Percentiles rank a stretch among this genome's conserved stretches.
Evolutionary conservation across 2,329 filamentous ascomycete genomes (phyloP).

Genomic region (Trichoderma sp.): DNA sequence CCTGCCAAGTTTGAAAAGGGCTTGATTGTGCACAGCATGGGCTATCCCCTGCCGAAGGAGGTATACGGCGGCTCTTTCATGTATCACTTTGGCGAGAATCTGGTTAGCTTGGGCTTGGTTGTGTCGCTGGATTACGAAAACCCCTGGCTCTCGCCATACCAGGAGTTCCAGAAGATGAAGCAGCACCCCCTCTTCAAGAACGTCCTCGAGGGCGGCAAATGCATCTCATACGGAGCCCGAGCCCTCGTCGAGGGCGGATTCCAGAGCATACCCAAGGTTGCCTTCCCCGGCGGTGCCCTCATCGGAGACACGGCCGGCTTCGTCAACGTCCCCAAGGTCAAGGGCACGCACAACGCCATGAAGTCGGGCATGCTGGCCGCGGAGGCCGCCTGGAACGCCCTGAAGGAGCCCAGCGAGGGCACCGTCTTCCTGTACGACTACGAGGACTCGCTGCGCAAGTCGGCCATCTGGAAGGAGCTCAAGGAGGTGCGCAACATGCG

Average conservation of each 20-base stretch:
- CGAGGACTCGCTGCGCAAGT: slow-evolving; percentile 83
- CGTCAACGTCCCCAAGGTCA: slow-evolving; percentile 97
- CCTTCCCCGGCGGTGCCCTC: slow-evolving; percentile 92
- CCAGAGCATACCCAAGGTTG: slow-evolving; percentile 95
- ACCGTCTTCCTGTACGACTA: slow-evolving; percentile 94
- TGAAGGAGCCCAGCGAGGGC: slow-evolving; percentile 61
- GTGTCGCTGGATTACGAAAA: slow-evolving; percentile 95
- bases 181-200: slow-evolving; percentile 88
- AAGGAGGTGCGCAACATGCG: slow-evolving; percentile 97
- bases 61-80: slow-evolving; percentile 98
- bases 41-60: slow-evolving; percentile 84
- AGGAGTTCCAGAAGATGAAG: slow-evolving; percentile 98
- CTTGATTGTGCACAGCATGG: slow-evolving; percentile 85
- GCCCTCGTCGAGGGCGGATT: slow-evolving; percentile 93
- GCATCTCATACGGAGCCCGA: slow-evolving; percentile 92
- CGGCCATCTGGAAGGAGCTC: slow-evolving; percentile 90
- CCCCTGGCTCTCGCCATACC: slow-evolving; percentile 93
- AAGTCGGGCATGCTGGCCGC: slow-evolving; percentile 95
- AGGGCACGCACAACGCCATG: slow-evolving; percentile 98
- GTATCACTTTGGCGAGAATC: slow-evolving; percentile 98
- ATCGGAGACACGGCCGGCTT: slow-evolving; percentile 97
- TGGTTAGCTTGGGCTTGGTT: slow-evolving; percentile 89
- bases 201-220: slow-evolving; percentile 93
- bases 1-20: slow-evolving; percentile 91
- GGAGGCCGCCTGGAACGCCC: slow-evolving; percentile 82